Evolutionary conservation across 2,329 filamentous ascomycete species (phyloP).

Genomic region (Beauveria pseudobassiana): DNA sequence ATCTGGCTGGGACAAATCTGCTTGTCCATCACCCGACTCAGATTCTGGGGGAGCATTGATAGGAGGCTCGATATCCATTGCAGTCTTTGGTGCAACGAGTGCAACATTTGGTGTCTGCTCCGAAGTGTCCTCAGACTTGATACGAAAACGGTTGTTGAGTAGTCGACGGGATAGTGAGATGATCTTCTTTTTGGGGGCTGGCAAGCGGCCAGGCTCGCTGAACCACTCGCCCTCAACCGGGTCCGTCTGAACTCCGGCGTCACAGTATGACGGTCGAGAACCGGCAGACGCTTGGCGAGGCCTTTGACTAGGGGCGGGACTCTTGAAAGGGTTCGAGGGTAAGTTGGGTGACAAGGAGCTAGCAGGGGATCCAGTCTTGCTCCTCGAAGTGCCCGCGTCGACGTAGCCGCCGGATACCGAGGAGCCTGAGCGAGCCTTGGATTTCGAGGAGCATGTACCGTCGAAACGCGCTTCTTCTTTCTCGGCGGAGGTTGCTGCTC

Average conservation of each 20-base stretch:
- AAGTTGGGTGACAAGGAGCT: slow-evolving; percentile 33
- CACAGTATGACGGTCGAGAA: slow-evolving; percentile 38
- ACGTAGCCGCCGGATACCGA: slow-evolving; percentile 35
- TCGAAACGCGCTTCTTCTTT: slow-evolving; percentile 58
- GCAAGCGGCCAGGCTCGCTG: slow-evolving; percentile 28
- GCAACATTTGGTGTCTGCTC: slow-evolving; percentile 21
- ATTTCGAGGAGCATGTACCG: slow-evolving; percentile 35
- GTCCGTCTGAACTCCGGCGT: slow-evolving; percentile 48
- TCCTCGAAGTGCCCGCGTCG: slow-evolving; percentile 45
- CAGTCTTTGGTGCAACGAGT: slow-evolving; percentile 10
- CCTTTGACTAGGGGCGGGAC: slow-evolving; percentile 12
- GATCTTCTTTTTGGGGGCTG: slow-evolving; percentile 38
- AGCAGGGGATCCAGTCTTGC: slow-evolving; percentile 45
- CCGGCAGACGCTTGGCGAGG: slow-evolving; percentile 33
- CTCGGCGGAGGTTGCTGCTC: slow-evolving; percentile 47
- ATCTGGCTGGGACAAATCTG: slow-evolving; percentile 2
- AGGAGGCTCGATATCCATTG: slow-evolving; percentile 13
- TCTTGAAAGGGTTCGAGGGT: slow-evolving; percentile 17
- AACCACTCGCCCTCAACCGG: slow-evolving; percentile 47
- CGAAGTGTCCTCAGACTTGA: slow-evolving; percentile 33
- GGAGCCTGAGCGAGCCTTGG: slow-evolving; percentile 32
- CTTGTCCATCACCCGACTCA: neutral
- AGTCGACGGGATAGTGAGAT: slow-evolving; percentile 47
- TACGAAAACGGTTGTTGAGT: slow-evolving; percentile 39
- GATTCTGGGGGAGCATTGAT: slow-evolving; percentile 33